These are phyloP conservation scores for Macrolepiota albuminosa DNA, from an alignment of 768 basidiomycete genomes.

Conservation along the genomic window DNA sequence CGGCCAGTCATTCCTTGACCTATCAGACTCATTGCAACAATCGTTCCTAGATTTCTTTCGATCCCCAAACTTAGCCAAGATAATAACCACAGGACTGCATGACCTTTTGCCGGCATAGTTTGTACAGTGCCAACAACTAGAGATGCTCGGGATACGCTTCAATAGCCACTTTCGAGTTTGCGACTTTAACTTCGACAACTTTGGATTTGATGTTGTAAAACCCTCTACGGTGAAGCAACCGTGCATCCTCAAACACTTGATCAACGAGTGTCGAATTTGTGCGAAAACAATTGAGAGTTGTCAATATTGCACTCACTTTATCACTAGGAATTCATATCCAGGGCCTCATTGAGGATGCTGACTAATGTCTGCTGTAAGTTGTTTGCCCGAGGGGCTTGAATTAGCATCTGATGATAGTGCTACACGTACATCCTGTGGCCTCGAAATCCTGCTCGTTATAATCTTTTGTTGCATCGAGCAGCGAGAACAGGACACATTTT, in stretches of 20 bases:
- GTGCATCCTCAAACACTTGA: neutral
- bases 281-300: neutral
- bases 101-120: neutral
- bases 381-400: neutral
- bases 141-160: neutral
- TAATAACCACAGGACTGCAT: neutral
- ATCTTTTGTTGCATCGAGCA: neutral
- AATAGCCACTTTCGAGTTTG: neutral
- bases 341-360: neutral
- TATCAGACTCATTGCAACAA: neutral
- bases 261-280: neutral
- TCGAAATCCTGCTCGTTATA: neutral
- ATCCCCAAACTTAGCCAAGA: neutral
- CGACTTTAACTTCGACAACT: neutral
- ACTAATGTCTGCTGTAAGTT: neutral
- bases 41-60: neutral
- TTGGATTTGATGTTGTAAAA: neutral
- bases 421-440: neutral
- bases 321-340: neutral
- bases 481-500: neutral
- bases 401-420: neutral
- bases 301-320: neutral
- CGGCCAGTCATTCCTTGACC: neutral
- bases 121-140: neutral
- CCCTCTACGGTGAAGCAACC: neutral